Evolutionary conservation across 306 rosid species (phyloP).

Genomic region (Neltuma alba): DNA sequence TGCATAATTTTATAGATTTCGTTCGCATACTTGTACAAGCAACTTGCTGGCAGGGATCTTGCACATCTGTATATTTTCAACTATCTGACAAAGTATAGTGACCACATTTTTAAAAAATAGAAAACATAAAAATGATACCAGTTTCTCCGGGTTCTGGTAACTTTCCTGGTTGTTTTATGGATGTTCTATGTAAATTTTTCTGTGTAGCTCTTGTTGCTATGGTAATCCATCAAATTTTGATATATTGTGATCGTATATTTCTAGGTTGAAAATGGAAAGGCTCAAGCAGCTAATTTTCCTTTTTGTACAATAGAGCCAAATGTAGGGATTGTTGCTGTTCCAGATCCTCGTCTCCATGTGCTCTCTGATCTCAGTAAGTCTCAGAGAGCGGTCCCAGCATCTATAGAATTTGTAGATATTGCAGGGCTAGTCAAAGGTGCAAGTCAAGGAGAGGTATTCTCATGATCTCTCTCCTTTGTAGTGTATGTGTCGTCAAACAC

Average conservation of each 20-base stretch:
- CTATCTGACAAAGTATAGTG: background rate
- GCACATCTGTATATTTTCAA: background rate
- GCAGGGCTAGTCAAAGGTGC: constrained; percentile 99
- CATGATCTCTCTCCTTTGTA: constrained; percentile 5
- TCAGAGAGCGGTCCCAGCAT: constrained; percentile 84
- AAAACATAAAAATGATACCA: background rate
- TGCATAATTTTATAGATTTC: background rate
- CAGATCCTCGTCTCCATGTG: constrained; percentile 82
- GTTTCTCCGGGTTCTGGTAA: constrained; percentile 19
- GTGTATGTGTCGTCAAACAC: constrained; percentile 21
- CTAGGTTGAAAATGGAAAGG: constrained; percentile 98
- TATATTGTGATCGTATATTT: constrained; percentile 30
- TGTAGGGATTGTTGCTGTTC: constrained; percentile 97
- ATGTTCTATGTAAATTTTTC: constrained; percentile 9
- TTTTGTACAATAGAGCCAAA: constrained; percentile 99
- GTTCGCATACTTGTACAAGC: background rate
- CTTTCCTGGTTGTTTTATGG: constrained; percentile 30
- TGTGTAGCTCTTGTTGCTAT: constrained; percentile 20
- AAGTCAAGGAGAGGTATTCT: constrained; percentile 93
- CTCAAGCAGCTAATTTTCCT: constrained; percentile 98
- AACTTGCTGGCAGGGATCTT: constrained; percentile 6
- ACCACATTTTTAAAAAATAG: background rate
- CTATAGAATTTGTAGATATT: constrained; percentile 93
- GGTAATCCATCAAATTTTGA: constrained; percentile 28
- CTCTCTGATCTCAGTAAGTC: constrained; percentile 96